Evolutionary conservation across 192 early-diverging fungal genomes (phyloP).

Genomic region (Mortierella hygrophila): DNA sequence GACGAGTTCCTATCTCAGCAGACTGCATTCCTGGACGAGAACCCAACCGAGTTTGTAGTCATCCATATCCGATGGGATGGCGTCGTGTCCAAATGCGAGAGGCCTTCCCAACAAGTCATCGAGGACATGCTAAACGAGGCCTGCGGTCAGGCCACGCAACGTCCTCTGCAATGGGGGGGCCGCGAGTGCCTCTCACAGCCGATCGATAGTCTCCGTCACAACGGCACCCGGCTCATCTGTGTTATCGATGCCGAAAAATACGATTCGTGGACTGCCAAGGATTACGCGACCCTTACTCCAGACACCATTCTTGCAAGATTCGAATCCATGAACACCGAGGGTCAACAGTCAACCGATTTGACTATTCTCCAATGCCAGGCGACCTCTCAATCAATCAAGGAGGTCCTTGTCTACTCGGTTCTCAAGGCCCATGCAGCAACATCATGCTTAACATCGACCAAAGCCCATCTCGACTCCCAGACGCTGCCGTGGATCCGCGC

Average conservation of each 20-base stretch:
- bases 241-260: conserved; percentile 30
- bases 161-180: conserved; percentile 17
- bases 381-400: conserved; percentile 39
- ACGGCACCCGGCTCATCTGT: conserved; percentile 21
- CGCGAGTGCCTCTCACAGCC: conserved; percentile 27
- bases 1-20: conserved; percentile 31
- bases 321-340: conserved; percentile 36
- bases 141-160: background rate
- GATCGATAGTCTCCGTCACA: conserved; percentile 16
- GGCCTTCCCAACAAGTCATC: conserved; percentile 15
- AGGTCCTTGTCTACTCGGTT: conserved; percentile 35
- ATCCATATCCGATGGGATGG: conserved; percentile 33
- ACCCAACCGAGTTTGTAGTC: conserved; percentile 36
- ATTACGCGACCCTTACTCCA: conserved; percentile 20
- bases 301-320: conserved; percentile 23
- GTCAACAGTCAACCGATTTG: conserved; percentile 22
- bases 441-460: conserved; percentile 40
- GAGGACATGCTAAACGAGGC: conserved; percentile 20
- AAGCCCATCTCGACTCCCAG: conserved; percentile 27
- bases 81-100: conserved; percentile 19
- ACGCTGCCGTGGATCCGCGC: conserved; percentile 43
- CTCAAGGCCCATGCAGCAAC: conserved; percentile 19
- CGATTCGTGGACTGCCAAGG: conserved; percentile 31
- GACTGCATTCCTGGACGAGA: conserved; percentile 15
- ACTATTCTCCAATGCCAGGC: conserved; percentile 39